Conservation (phyloP, 768 basidiomycete genomes). For the Termitomyces sp. region DNA sequence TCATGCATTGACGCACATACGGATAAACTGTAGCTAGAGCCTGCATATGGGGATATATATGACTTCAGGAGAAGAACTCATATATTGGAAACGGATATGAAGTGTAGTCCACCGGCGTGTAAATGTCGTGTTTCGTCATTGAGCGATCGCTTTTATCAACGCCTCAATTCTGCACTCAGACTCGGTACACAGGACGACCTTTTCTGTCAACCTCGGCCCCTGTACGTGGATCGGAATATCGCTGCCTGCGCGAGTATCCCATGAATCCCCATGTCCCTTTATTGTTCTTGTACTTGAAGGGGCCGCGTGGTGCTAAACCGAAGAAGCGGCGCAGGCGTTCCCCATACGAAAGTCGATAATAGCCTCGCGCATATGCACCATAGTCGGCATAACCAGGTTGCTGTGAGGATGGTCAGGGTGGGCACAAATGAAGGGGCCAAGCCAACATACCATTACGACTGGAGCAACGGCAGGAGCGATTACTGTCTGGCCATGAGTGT, state of each 20-base stretch:
- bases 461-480: constrained; percentile 15
- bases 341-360: constrained; percentile 29
- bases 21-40: neutral
- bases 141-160: no score
- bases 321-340: constrained; percentile 50
- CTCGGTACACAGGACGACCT: constrained; percentile 48
- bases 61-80: neutral
- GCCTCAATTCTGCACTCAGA: constrained; percentile 19
- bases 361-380: constrained; percentile 8
- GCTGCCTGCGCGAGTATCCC: constrained; percentile 42
- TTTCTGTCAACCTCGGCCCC: constrained; percentile 50
- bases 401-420: constrained; percentile 7
- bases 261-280: constrained; percentile 50
- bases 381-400: constrained; percentile 25
- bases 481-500: constrained; percentile 11
- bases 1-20: neutral
- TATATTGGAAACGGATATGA: neutral
- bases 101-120: neutral
- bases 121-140: neutral
- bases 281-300: constrained; percentile 37
- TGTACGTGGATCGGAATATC: constrained; percentile 43
- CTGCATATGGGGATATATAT: no score
- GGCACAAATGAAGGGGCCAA: neutral
- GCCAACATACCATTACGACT: constrained; percentile 22
- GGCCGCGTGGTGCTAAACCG: constrained; percentile 36